Evolutionary conservation across 78 protist species (phyloP).

Genomic region (Chrysochromulina parva): DNA sequence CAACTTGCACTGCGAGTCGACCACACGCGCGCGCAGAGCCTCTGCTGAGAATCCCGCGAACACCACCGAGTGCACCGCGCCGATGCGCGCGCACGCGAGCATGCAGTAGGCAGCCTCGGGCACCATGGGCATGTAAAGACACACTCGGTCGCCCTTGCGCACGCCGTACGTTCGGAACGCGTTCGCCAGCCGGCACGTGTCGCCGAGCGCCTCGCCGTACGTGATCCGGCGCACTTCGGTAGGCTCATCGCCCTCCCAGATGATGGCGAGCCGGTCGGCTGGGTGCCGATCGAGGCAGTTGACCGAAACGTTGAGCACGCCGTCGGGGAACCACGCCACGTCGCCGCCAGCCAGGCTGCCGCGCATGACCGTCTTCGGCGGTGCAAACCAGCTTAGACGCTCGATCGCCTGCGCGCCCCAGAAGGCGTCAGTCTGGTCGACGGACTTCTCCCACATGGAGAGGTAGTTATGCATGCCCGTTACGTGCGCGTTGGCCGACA

Average conservation of each 20-base stretch:
- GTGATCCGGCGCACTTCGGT: not conserved
- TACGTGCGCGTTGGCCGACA: not conserved
- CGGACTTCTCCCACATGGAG: not conserved
- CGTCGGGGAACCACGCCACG: not conserved
- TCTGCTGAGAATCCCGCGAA: conserved; percentile 60
- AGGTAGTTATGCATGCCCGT: not conserved
- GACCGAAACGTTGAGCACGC: conserved; percentile 35
- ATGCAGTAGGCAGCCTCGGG: conserved; percentile 76
- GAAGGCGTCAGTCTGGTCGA: not conserved
- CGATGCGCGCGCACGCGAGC: conserved; percentile 97
- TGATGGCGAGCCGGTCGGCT: conserved; percentile 45
- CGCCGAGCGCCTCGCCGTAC: conserved; percentile 10
- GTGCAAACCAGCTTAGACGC: not conserved
- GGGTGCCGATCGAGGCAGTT: conserved; percentile 77
- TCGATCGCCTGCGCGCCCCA: not conserved
- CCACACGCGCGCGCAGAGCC: conserved; percentile 19
- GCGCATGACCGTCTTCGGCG: not conserved
- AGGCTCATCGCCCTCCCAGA: conserved; percentile 29
- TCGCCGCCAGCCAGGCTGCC: not conserved
- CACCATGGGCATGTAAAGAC: conserved; percentile 89
- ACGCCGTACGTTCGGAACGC: not conserved
- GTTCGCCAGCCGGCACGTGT: conserved; percentile 8
- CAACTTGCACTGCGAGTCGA: conserved; percentile 4
- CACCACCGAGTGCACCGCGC: conserved; percentile 90
- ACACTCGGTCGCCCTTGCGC: conserved; percentile 85